These are phyloP conservation scores for Dendrobium officinale DNA, from an alignment of 106 monocot genomes.

Conservation along the genomic window DNA sequence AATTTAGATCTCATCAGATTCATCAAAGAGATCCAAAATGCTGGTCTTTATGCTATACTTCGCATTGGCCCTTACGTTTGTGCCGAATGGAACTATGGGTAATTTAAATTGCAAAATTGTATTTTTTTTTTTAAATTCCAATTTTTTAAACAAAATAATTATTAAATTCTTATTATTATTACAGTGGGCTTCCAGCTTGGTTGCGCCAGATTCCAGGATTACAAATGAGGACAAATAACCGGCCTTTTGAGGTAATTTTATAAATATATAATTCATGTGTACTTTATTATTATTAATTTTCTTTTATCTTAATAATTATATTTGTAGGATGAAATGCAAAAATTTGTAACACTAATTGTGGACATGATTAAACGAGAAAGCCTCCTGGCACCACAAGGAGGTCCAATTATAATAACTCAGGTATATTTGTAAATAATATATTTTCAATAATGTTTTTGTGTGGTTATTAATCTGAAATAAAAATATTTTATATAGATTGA, in stretches of 20 bases:
- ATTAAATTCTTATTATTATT: neutral
- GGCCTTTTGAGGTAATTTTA: slow-evolving; percentile 21
- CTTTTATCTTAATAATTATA: neutral
- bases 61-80: slow-evolving; percentile 56
- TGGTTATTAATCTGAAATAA: neutral
- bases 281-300: neutral
- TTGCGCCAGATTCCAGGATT: slow-evolving; percentile 33
- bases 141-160: neutral
- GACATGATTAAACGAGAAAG: slow-evolving; percentile 27
- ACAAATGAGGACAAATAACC: slow-evolving; percentile 25
- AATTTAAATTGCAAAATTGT: too few relatives aligned
- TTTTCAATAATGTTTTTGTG: neutral
- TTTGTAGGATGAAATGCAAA: slow-evolving; percentile 38
- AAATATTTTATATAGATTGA: slow-evolving; percentile 21
- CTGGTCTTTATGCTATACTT: slow-evolving; percentile 36
- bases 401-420: slow-evolving; percentile 60
- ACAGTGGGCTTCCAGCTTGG: slow-evolving; percentile 51
- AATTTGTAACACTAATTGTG: slow-evolving; percentile 38
- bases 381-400: slow-evolving; percentile 41
- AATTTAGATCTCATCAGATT: slow-evolving; percentile 43
- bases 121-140: too few relatives aligned
- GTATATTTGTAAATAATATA: slow-evolving; percentile 10
- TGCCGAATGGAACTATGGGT: slow-evolving; percentile 64
- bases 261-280: neutral
- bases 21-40: slow-evolving; percentile 33